phyloP scores from a whole-genome alignment of 129 eudicot species.

The Heracleum sosnowskyi region DNA sequence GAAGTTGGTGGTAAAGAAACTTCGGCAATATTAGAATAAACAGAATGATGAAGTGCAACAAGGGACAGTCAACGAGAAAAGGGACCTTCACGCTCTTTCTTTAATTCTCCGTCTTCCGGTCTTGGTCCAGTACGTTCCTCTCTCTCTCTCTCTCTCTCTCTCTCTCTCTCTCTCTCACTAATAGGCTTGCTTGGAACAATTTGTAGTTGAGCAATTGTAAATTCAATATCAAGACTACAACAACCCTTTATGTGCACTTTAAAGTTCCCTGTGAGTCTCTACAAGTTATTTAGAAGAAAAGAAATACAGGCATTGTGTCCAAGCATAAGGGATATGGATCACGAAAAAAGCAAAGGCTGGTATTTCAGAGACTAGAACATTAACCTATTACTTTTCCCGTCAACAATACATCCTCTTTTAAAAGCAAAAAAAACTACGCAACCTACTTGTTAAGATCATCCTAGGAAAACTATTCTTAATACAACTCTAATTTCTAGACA shows the following conservation, averaged over 20 bases:
- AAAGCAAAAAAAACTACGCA: not conserved
- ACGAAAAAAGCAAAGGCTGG: not conserved
- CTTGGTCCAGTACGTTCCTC: too few species aligned
- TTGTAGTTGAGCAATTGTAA: not conserved
- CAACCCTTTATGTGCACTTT: not conserved
- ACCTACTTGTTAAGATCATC: not conserved
- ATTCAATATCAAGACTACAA: not conserved
- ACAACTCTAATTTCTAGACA: not conserved
- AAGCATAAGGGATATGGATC: not conserved
- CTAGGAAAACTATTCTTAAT: not conserved
- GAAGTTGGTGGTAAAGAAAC: not conserved
- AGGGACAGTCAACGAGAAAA: too few species aligned
- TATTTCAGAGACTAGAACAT: not conserved
- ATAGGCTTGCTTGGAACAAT: too few species aligned
- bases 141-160: too few species aligned
- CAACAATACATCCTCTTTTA: not conserved
- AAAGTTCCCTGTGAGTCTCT: not conserved
- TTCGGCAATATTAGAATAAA: too few species aligned
- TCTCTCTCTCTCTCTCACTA: too few species aligned
- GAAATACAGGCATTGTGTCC: not conserved
- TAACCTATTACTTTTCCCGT: not conserved
- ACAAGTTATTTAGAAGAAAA: not conserved
- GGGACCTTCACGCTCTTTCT: too few species aligned
- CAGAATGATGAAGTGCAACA: too few species aligned
- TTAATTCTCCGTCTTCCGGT: too few species aligned